Base-by-base conservation (phyloP, 2,329 filamentous ascomycete species). In the Penicillium aurantiogriseum region DNA sequence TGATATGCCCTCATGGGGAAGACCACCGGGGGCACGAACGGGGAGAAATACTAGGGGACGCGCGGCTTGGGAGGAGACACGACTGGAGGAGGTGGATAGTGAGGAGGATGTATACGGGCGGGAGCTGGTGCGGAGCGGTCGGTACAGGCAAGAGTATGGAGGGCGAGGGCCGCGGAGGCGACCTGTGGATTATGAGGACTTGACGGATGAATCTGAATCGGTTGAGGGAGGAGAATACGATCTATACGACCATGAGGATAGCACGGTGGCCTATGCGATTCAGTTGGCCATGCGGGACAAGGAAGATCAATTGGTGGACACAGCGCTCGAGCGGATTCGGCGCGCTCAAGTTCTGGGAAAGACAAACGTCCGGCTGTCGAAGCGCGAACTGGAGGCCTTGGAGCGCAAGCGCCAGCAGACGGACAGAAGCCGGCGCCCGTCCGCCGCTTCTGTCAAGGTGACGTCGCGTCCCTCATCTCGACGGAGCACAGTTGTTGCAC, bases 1-100 rank as follows among this genome's bases (percentile, higher is more conserved):
- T 79, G 80, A 81, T 83, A 88, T 89, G 92, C 92, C 92, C 90
- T 88, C 83, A 86, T 92, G 90, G 93, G 93, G 92, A 97, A 97
- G 93, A 97, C 91, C 92, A 94, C 90, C 91, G 85, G 89, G 91
- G 89, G 89, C 87, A 84, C 86, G 83, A 76, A 72, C 71, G 79
- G 83, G 85, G 83, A 85, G 84, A 81, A 85, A 80, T 78, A 79
- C 81, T 68, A 82, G 80, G 73, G 74, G 76, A 66, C 80, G 80
- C 76, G 79, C 78, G 78, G 79, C 78, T 77, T 82, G 81, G 77
- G 79, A 79, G 60, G 76, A 76, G 63, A 65, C 63, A 67, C 71
- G 75, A 66, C 66, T 76, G 61, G 71, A 78, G 65, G 75, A 77
- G 66, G 65, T 77, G 46, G 69, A 71, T 33, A 69, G 71, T 49